Percentiles rank a stretch among this genome's conserved stretches.
Evolutionary conservation across 2,329 filamentous ascomycete genomes (phyloP).

Genomic region (Calonectria naviculata): DNA sequence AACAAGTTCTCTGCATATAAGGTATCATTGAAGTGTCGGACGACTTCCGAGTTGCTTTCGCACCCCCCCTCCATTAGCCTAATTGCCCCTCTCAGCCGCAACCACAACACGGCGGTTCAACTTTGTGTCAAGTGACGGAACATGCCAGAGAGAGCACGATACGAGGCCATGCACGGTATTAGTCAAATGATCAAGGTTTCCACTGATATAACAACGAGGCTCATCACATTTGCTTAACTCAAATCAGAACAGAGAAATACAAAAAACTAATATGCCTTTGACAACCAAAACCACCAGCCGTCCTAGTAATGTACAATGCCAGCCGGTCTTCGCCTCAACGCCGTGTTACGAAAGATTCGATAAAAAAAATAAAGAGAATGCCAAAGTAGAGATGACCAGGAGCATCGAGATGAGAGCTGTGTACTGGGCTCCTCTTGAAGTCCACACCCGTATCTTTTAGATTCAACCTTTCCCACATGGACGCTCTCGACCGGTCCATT

Average conservation of each 20-base stretch:
- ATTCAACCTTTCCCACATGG: background rate
- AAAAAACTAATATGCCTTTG: constrained; percentile 8
- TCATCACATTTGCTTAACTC: constrained; percentile 21
- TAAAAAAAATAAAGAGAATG: constrained; percentile 8
- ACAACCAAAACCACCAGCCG: constrained; percentile 11
- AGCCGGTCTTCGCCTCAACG: constrained; percentile 20
- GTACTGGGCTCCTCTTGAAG: background rate
- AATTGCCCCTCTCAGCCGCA: background rate
- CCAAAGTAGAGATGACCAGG: background rate
- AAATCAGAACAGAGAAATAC: background rate
- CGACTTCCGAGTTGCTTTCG: background rate
- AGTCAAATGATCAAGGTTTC: background rate
- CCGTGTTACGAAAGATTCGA: constrained; percentile 11
- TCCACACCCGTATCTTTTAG: background rate
- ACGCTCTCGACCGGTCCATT: background rate
- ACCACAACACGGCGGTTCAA: background rate
- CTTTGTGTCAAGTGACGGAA: background rate
- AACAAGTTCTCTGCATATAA: background rate
- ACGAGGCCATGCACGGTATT: background rate
- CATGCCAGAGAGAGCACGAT: background rate
- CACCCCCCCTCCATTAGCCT: background rate
- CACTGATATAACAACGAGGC: constrained; percentile 3
- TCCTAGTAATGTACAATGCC: constrained; percentile 24
- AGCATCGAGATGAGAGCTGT: background rate
- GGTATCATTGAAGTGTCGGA: background rate